Percentiles rank a stretch among this genome's conserved stretches.
These are phyloP conservation scores for Gonapodya prolifera DNA, from an alignment of 192 early-diverging fungal species.

Conservation along the genomic window DNA sequence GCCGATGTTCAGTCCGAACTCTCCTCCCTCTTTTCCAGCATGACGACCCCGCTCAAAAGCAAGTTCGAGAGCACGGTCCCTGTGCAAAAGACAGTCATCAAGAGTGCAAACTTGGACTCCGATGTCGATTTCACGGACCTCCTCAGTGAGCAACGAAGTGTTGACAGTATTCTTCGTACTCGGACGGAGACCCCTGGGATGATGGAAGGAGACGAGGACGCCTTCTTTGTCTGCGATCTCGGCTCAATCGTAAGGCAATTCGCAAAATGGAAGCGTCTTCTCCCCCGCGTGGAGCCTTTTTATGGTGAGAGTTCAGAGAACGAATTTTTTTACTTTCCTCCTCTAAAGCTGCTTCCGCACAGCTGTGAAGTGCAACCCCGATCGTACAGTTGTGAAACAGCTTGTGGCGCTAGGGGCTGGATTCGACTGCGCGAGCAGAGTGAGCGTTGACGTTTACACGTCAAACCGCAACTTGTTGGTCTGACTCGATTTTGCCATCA, in stretches of 20 bases:
- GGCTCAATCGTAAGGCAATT: constrained; percentile 85
- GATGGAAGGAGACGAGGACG: constrained; percentile 38
- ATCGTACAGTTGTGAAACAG: constrained; percentile 67
- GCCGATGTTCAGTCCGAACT: too few relatives aligned
- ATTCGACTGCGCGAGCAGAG: constrained; percentile 96
- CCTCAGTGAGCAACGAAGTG: background rate
- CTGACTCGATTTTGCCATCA: background rate
- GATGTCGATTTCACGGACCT: background rate
- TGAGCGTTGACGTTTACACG: background rate
- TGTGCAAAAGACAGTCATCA: background rate
- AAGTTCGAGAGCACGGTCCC: background rate
- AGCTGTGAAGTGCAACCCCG: constrained; percentile 97
- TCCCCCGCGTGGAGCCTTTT: constrained; percentile 92
- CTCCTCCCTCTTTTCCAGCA: background rate
- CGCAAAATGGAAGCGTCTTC: constrained; percentile 59
- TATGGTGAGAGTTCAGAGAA: constrained; percentile 46
- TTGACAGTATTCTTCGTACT: background rate
- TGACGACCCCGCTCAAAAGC: background rate
- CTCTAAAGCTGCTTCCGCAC: constrained; percentile 4
- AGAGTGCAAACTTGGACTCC: background rate
- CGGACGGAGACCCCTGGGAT: background rate
- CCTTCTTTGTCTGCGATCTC: constrained; percentile 92
- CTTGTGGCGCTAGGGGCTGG: constrained; percentile 71
- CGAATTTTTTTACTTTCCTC: constrained; percentile 10
- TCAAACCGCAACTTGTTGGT: constrained; percentile 6